These are phyloP conservation scores for Talaromyces nanjingensis DNA, from an alignment of 495 filamentous ascomycete species.

Conservation along the genomic window DNA sequence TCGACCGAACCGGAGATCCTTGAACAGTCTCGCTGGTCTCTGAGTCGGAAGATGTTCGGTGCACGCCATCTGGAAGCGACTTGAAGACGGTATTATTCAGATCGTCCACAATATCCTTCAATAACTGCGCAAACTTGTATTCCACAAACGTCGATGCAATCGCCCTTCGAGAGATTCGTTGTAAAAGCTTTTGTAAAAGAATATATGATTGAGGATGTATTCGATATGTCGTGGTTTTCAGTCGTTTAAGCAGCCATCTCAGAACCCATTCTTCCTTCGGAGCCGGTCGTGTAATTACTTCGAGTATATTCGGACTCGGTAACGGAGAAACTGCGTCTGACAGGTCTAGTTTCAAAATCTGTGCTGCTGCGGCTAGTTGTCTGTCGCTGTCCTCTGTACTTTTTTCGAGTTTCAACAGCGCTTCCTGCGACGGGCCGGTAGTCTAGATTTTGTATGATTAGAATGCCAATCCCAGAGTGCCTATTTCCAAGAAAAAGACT, in stretches of 20 bases:
- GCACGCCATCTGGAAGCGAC: slow-evolving; percentile 21
- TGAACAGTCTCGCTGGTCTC: slow-evolving; percentile 36
- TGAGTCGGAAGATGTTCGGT: slow-evolving; percentile 21
- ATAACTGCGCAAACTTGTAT: slow-evolving; percentile 40
- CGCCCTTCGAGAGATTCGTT: slow-evolving; percentile 35
- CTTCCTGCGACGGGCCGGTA: slow-evolving; percentile 36
- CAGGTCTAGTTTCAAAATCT: slow-evolving; percentile 41
- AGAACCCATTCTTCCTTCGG: slow-evolving; percentile 61
- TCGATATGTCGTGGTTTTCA: slow-evolving; percentile 40
- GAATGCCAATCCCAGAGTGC: neutral
- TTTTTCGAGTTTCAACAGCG: slow-evolving; percentile 45
- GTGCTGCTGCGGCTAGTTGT: slow-evolving; percentile 39
- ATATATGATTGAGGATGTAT: slow-evolving; percentile 41
- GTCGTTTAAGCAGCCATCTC: slow-evolving; percentile 59
- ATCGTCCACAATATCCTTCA: slow-evolving; percentile 33
- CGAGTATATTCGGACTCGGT: slow-evolving; percentile 23
- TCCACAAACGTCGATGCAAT: slow-evolving; percentile 43
- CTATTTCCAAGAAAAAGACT: slow-evolving; percentile 11
- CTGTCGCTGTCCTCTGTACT: slow-evolving; percentile 31
- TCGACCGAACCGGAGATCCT: slow-evolving; percentile 14
- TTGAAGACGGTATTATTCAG: slow-evolving; percentile 30
- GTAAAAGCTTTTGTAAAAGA: slow-evolving; percentile 40
- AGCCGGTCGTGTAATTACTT: slow-evolving; percentile 20
- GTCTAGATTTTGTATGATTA: neutral
- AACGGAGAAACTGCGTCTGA: slow-evolving; percentile 17